Conservation (phyloP, 1,284 basidiomycete species). For the Coniferiporia weirii region DNA sequence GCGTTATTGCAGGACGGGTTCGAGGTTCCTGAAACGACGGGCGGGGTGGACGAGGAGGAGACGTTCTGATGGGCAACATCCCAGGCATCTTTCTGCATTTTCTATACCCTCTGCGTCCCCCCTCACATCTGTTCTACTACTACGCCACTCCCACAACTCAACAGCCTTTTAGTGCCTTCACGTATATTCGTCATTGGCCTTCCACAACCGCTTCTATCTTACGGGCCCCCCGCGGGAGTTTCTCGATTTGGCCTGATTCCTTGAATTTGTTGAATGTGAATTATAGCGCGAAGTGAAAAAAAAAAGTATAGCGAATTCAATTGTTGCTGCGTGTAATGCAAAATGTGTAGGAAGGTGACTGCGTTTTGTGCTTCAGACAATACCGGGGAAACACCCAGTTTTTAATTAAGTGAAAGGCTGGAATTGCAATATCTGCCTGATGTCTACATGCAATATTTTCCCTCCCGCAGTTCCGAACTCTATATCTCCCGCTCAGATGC, state of each 20-base stretch:
- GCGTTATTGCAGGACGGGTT: conserved; percentile 50
- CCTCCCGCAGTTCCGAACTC: neutral
- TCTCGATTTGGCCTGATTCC: neutral
- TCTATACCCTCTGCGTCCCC: neutral
- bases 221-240: neutral
- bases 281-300: neutral
- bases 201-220: neutral
- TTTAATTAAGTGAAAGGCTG: neutral
- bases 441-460: neutral
- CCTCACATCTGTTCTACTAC: neutral
- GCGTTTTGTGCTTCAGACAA: neutral
- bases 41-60: conserved; percentile 50
- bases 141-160: neutral
- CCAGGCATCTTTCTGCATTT: conserved; percentile 3
- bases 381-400: no score
- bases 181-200: neutral
- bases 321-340: neutral
- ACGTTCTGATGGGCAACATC: conserved; percentile 36
- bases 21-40: conserved; percentile 57
- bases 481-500: neutral
- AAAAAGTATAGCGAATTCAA: neutral
- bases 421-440: neutral
- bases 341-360: neutral
- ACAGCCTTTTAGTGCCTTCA: neutral
- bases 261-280: neutral